These are phyloP conservation scores for Stipa capillata DNA, from an alignment of 176 grass and related monocot species.

Conservation along the genomic window DNA sequence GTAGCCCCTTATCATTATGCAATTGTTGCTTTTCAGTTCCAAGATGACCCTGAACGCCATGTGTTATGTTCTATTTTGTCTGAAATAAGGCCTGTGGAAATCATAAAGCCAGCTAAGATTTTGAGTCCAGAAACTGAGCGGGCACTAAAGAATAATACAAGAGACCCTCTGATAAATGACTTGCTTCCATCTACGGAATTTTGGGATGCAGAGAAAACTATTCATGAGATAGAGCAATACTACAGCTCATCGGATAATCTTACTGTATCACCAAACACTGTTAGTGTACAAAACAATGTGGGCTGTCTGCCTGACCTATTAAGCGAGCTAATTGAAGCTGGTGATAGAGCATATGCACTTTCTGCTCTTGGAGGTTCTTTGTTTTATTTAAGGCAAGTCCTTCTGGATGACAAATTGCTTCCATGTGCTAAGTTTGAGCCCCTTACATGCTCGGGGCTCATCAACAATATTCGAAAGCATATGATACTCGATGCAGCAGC, in stretches of 20 bases:
- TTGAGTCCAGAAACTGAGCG: slow-evolving; percentile 80
- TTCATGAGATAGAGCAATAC: slow-evolving; percentile 60
- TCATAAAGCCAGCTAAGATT: slow-evolving; percentile 72
- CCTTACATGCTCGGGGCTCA: slow-evolving; percentile 48
- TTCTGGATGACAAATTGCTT: slow-evolving; percentile 77
- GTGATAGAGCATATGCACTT: slow-evolving; percentile 56
- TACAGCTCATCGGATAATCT: slow-evolving; percentile 37
- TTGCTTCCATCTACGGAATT: slow-evolving; percentile 71
- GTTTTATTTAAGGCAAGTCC: slow-evolving; percentile 87
- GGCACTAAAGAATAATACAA: slow-evolving; percentile 70
- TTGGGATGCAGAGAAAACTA: slow-evolving; percentile 74
- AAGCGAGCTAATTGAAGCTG: slow-evolving; percentile 57
- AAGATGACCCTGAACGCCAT: slow-evolving; percentile 77
- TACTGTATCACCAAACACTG: neutral
- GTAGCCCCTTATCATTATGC: slow-evolving; percentile 15
- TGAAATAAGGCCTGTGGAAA: slow-evolving; percentile 88
- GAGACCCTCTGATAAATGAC: slow-evolving; percentile 72
- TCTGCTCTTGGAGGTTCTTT: slow-evolving; percentile 91
- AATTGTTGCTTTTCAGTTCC: slow-evolving; percentile 57
- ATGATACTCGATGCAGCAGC: slow-evolving; percentile 93
- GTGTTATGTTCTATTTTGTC: slow-evolving; percentile 73
- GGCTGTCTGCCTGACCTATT: slow-evolving; percentile 46
- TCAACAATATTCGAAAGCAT: slow-evolving; percentile 44
- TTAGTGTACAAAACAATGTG: slow-evolving; percentile 9
- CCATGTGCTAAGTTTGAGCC: slow-evolving; percentile 76